Percentiles rank a stretch among this genome's conserved stretches.
phyloP scores from a whole-genome alignment of 306 rosid species.

The Lathyrus aphaca region DNA sequence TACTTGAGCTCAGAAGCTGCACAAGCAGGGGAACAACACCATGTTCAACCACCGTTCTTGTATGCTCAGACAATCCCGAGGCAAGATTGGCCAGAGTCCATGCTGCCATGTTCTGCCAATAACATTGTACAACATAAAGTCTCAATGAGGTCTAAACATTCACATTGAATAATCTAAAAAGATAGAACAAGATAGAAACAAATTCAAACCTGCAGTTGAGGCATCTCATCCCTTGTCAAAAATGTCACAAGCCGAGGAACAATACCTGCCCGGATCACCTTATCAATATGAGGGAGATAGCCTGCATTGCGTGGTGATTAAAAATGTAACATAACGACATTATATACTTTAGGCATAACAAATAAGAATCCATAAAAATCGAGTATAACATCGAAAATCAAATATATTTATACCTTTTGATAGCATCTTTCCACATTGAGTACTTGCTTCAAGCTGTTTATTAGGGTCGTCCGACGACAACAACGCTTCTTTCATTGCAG shows the following conservation, averaged over 20 bases:
- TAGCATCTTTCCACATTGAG: background rate
- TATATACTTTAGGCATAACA: background rate
- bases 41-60: background rate
- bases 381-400: background rate
- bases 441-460: background rate
- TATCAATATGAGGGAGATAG: background rate
- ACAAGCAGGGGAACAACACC: background rate
- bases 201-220: background rate
- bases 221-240: background rate
- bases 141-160: background rate
- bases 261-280: background rate
- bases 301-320: background rate
- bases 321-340: background rate
- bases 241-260: background rate
- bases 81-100: slow-evolving; percentile 6
- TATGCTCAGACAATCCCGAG: background rate
- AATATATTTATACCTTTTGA: background rate
- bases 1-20: background rate
- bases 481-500: background rate
- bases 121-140: background rate
- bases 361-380: background rate
- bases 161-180: background rate
- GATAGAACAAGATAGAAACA: background rate
- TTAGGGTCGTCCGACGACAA: background rate
- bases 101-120: slow-evolving; percentile 1